Evolutionary conservation across 257 asterid species (phyloP), one percentile per base, ranked within the genome.

Genomic region (Solanum appendiculatum): DNA sequence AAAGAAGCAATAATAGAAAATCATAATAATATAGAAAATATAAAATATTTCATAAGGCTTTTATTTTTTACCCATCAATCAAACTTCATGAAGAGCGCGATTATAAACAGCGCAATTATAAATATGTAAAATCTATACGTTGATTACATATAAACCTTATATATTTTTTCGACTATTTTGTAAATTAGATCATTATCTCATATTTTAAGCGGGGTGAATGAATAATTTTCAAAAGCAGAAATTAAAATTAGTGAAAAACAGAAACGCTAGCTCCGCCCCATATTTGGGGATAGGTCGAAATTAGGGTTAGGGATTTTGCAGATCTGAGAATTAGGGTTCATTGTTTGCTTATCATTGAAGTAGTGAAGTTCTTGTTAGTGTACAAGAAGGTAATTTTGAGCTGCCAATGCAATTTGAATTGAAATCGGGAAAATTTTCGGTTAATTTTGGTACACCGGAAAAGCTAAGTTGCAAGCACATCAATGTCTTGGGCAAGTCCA

Each of bases 401-500:
- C 87, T 88, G 94, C 93, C 90, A 90, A 93, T 93, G 94, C 94
- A 58, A 91, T 90, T 93, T 87, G 89, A 87, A 15, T 90, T 44
- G 87, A 85, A 90, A 33, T 86, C 84, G 87, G 83, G 54, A 39
- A 72, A 74, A 39, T 86, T 89, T 87, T 89, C 90, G 91, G 94
- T 89, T 91, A 89, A 46, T 87, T 92, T 91, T 90, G 83, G 33
- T 70, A 16, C 84, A 92, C 93, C 92, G 94, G 89, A 92, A 94
- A 92, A 82, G 37, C 89, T 93, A 72, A 36, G 20, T 34, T 33
- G 11, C 33, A 39, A 4, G 84, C 84, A 91, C 84, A 69, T 31
- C 51, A 87, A 97, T 97, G 99, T 95, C 99, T 92, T 97, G 98
- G 99, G 98, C 98, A 58, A 93, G 98, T 60, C 97, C 99, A 73